Evolutionary conservation across 805 yeast species (phyloP), one percentile per base, ranked within the genome.

Genomic region (Metschnikowia lunata): DNA sequence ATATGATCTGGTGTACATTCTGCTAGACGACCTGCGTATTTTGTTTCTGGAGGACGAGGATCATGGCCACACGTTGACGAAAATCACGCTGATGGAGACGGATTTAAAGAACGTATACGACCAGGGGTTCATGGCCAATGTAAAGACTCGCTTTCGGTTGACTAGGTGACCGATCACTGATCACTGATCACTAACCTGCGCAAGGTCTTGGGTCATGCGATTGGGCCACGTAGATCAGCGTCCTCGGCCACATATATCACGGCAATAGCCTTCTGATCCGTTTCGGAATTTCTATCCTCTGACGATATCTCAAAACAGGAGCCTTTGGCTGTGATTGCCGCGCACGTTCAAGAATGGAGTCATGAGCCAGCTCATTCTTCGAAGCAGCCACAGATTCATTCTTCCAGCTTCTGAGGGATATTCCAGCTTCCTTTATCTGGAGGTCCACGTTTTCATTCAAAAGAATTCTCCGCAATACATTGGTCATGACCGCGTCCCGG

Each of bases 21-120:
- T 63, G 48, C 54, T 67, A 23, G 53, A 53, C 13, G 55, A 59
- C 44, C 64, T 63, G 33, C 36, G 42, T 8, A 51, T 67, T 1
- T 38, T 62, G 14, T 50, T 56, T 26, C 37, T 45, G n/a, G 51
- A 40, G n/a, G 38, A 26, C 1, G 55, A 58, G 14, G 28, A 37
- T 7, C 35, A 29, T 5, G 27, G 30, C 11, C 49, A 46, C 33
- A 35, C 45, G 12, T 45, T 66, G 36, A 35, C 13, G n/a, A 45
- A 51, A 26, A 52, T 67, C 7, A 36, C 35, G 13, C 58, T 63
- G 35, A 58, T 65, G 28, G 64, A 56, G 33, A 35, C 45, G 4
- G 71, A 63, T 49, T 30, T 76, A 49, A 56, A 49, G 31, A 78
- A 78, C 49, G 58, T 74, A 8, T 78, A 78, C 53, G 83, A 78